A percentile compares a stretch with the other conserved stretches of the same genome.
These are phyloP conservation scores for Arxiozyma slooffiae DNA, from an alignment of 1,139 yeast genomes.

Conservation along the genomic window DNA sequence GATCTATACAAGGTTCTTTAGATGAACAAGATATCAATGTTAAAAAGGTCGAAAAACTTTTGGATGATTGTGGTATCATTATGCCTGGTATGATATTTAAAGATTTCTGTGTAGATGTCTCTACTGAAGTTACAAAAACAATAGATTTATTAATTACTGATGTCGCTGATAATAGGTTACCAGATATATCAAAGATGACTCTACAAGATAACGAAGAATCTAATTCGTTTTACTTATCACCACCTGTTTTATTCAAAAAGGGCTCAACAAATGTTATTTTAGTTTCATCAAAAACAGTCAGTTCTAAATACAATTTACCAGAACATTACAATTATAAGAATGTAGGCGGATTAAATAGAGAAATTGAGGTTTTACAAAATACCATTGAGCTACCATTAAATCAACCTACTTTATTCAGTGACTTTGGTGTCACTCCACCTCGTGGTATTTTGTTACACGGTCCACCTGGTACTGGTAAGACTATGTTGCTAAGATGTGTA, in stretches of 20 bases:
- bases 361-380: conserved; percentile 51
- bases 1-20: conserved; percentile 21
- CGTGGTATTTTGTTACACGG: conserved; percentile 87
- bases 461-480: conserved; percentile 96
- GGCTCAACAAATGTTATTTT: conserved; percentile 32
- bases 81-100: conserved; percentile 44
- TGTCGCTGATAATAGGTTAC: conserved; percentile 28
- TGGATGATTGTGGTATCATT: conserved; percentile 45
- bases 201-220: conserved; percentile 7
- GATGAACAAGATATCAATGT: conserved; percentile 19
- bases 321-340: conserved; percentile 37
- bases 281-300: conserved; percentile 19
- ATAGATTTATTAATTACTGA: conserved; percentile 25
- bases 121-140: conserved; percentile 18
- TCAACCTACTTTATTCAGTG: conserved; percentile 63
- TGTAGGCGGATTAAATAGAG: conserved; percentile 71
- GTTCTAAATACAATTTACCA: conserved; percentile 34
- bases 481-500: conserved; percentile 75
- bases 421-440: conserved; percentile 86
- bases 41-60: conserved; percentile 32
- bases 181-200: conserved; percentile 31
- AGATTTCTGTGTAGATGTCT: conserved; percentile 14
- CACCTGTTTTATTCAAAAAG: conserved; percentile 39
- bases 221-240: conserved; percentile 32
- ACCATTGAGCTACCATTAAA: conserved; percentile 75